phyloP scores from a whole-genome alignment of 305 asterid genomes.

The Petunia hybrid region DNA sequence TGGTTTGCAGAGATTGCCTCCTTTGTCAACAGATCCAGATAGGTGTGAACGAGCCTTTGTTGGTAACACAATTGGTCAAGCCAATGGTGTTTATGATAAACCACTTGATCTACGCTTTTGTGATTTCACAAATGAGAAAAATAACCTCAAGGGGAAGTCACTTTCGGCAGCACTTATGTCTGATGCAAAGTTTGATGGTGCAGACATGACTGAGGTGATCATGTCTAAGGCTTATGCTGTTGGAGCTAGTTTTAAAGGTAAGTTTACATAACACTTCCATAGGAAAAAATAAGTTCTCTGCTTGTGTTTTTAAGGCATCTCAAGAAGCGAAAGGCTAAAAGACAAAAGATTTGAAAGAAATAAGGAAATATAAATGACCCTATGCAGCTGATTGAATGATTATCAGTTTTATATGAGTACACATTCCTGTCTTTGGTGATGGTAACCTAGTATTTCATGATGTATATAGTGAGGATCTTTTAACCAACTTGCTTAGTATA shows the following conservation, averaged over 20 bases:
- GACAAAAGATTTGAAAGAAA: not conserved
- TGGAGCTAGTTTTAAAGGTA: constrained; percentile 95
- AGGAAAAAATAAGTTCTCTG: not conserved
- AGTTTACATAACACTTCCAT: not conserved
- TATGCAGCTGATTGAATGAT: not conserved
- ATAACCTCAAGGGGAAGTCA: constrained; percentile 92
- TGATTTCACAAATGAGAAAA: constrained; percentile 85
- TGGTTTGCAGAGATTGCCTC: constrained; percentile 85
- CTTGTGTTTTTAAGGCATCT: not conserved
- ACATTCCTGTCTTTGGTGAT: not conserved
- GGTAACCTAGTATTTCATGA: constrained; percentile 3
- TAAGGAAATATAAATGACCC: not conserved
- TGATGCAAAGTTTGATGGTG: constrained; percentile 95
- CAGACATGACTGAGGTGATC: constrained; percentile 91
- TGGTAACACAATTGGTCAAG: constrained; percentile 96
- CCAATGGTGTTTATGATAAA: constrained; percentile 95
- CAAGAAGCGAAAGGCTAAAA: not conserved
- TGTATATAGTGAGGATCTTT: not conserved
- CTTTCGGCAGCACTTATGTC: constrained; percentile 95
- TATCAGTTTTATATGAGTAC: not conserved
- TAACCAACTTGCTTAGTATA: not conserved
- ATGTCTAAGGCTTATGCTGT: constrained; percentile 99
- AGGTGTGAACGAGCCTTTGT: constrained; percentile 94
- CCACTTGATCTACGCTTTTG: constrained; percentile 97
- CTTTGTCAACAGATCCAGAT: constrained; percentile 81